Conservation (phyloP, 371 early-diverging fungal genomes). For the Neoconidiobolus thromboides region DNA sequence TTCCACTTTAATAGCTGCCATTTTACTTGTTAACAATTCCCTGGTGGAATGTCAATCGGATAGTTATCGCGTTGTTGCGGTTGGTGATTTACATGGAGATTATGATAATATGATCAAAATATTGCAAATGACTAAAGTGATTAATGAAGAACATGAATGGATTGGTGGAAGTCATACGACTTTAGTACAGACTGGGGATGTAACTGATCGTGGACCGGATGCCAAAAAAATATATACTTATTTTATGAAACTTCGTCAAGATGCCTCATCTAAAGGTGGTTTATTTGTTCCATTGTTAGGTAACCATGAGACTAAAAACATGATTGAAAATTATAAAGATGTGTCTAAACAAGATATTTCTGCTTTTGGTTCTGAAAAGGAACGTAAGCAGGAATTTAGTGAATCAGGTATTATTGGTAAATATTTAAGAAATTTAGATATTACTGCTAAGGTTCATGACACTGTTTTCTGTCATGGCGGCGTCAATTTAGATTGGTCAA, state of each 20-base stretch:
- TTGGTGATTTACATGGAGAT: conserved; percentile 67
- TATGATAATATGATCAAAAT: conserved; percentile 26
- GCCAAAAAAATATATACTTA: conserved; percentile 43
- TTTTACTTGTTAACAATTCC: too few species aligned
- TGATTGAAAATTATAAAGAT: conserved; percentile 42
- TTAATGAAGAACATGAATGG: conserved; percentile 41
- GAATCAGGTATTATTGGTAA: conserved; percentile 42
- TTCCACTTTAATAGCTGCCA: too few species aligned
- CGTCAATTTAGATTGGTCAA: conserved; percentile 24
- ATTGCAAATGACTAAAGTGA: conserved; percentile 33
- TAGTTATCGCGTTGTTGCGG: conserved; percentile 36
- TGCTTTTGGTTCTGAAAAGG: conserved; percentile 37
- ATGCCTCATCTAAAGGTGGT: conserved; percentile 35
- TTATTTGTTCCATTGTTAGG: conserved; percentile 29
- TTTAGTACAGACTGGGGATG: conserved; percentile 43
- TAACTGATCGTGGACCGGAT: conserved; percentile 52
- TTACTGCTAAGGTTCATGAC: conserved; percentile 31
- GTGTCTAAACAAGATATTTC: conserved; percentile 37
- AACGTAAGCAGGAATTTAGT: conserved; percentile 29
- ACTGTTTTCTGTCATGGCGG: conserved; percentile 62
- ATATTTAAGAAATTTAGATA: conserved; percentile 25
- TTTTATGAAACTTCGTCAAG: conserved; percentile 27
- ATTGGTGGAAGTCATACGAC: conserved; percentile 28
- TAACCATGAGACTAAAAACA: conserved; percentile 60
- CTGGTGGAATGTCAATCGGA: too few species aligned